These are phyloP conservation scores for Phlebiopsis gigantea DNA, from an alignment of 768 basidiomycete genomes.

Conservation along the genomic window DNA sequence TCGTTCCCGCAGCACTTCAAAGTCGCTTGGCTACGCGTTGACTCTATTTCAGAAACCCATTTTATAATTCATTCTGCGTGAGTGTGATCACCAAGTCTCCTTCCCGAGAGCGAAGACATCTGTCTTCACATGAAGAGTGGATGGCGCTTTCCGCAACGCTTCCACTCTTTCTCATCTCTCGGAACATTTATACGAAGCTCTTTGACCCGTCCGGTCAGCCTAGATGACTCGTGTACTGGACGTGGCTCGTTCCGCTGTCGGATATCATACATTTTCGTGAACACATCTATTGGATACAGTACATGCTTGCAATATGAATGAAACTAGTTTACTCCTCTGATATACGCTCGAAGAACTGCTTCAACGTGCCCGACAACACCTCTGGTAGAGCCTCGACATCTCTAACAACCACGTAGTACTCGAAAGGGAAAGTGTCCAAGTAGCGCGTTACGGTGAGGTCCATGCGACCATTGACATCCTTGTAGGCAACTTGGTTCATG, in stretches of 20 bases:
- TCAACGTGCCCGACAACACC: conserved; percentile 80
- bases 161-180: conserved; percentile 5
- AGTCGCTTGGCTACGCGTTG: neutral
- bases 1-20: neutral
- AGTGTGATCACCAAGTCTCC: neutral
- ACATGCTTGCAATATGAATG: no score
- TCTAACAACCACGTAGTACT: conserved; percentile 92
- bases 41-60: neutral
- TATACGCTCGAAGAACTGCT: conserved; percentile 87
- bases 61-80: neutral
- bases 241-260: conserved; percentile 22
- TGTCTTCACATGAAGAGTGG: neutral
- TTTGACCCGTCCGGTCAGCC: conserved; percentile 12
- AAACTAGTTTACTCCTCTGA: conserved; percentile 49
- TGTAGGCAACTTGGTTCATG: conserved; percentile 90
- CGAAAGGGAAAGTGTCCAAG: conserved; percentile 95
- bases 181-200: conserved; percentile 15
- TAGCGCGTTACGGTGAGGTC: conserved; percentile 87
- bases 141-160: conserved; percentile 5
- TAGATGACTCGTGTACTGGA: neutral
- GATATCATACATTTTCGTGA: conserved; percentile 1
- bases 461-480: conserved; percentile 72
- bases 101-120: neutral
- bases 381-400: conserved; percentile 90
- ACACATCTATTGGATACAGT: no score